Evolutionary conservation across 257 asterid species (phyloP).

Genomic region (Przewalskia tangutica): DNA sequence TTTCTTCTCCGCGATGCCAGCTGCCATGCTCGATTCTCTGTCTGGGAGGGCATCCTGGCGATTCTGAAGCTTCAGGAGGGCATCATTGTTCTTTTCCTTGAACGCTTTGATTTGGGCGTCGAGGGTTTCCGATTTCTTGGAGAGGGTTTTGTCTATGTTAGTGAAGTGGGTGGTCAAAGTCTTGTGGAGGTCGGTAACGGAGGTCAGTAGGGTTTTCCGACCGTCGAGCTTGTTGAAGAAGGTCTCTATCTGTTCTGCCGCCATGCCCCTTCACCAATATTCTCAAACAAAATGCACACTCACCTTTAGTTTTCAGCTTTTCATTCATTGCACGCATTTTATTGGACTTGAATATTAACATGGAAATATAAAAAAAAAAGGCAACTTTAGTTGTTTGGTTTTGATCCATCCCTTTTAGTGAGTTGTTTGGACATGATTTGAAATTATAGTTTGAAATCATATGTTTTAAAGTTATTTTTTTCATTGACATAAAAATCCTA

Average conservation of each 20-base stretch:
- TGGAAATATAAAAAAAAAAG: too few relatives aligned
- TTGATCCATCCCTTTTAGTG: too few relatives aligned
- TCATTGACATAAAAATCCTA: too few relatives aligned
- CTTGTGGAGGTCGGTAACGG: conserved; percentile 14
- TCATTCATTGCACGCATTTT: too few relatives aligned
- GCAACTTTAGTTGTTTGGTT: too few relatives aligned
- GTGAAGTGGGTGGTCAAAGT: conserved; percentile 14
- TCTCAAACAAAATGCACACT: too few relatives aligned
- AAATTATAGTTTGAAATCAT: too few relatives aligned
- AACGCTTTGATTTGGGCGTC: neutral
- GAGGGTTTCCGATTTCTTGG: conserved; percentile 13
- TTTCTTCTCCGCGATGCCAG: conserved; percentile 4
- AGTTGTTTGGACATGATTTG: too few relatives aligned
- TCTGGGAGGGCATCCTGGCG: conserved; percentile 12
- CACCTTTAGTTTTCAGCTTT: too few relatives aligned
- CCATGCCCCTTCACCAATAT: too few relatives aligned
- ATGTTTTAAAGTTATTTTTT: too few relatives aligned
- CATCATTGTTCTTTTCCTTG: neutral
- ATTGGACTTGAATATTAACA: too few relatives aligned
- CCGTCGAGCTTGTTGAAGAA: conserved; percentile 14
- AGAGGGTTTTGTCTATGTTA: neutral
- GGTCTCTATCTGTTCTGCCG: neutral
- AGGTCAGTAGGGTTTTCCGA: conserved; percentile 3
- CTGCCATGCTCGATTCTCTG: conserved; percentile 1
- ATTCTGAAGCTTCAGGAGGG: neutral